Conservation (phyloP, 495 filamentous ascomycete genomes). For the Penicillium maclennaniae region DNA sequence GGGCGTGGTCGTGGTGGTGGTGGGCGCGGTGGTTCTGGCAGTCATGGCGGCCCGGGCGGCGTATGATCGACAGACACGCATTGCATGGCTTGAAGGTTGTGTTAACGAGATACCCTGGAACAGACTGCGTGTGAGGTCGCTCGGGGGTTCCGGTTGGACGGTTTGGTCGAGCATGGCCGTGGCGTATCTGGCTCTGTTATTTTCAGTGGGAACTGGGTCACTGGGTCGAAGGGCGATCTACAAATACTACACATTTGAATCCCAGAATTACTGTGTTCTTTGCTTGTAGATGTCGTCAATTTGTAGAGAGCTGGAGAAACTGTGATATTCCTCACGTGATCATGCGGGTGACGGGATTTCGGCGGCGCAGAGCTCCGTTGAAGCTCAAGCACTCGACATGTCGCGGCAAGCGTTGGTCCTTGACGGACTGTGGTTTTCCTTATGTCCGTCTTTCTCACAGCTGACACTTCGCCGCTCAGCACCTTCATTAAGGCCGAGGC, state of each 20-base stretch:
- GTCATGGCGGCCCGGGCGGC: constrained; percentile 8
- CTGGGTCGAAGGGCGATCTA: constrained; percentile 23
- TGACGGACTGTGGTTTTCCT: constrained; percentile 64
- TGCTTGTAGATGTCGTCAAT: neutral
- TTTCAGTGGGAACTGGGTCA: constrained; percentile 34
- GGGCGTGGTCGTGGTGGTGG: constrained; percentile 50
- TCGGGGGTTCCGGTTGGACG: constrained; percentile 29
- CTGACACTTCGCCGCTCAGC: constrained; percentile 12
- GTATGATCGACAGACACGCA: constrained; percentile 9
- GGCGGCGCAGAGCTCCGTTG: neutral
- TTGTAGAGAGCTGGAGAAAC: neutral
- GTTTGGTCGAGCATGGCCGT: constrained; percentile 43
- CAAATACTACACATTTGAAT: constrained; percentile 17
- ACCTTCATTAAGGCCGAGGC: constrained; percentile 5
- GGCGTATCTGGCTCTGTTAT: constrained; percentile 46
- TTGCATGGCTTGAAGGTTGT: constrained; percentile 23
- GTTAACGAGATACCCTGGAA: constrained; percentile 43
- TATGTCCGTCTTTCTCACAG: constrained; percentile 55
- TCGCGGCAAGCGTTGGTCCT: constrained; percentile 43
- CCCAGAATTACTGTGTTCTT: constrained; percentile 1
- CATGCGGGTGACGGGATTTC: neutral
- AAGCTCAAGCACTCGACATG: constrained; percentile 35
- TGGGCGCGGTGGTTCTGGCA: constrained; percentile 25
- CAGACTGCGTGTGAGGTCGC: constrained; percentile 26
- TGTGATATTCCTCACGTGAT: constrained; percentile 7